Base-by-base conservation (phyloP, 768 basidiomycete species). In the Leccinum longicurvipes region DNA sequence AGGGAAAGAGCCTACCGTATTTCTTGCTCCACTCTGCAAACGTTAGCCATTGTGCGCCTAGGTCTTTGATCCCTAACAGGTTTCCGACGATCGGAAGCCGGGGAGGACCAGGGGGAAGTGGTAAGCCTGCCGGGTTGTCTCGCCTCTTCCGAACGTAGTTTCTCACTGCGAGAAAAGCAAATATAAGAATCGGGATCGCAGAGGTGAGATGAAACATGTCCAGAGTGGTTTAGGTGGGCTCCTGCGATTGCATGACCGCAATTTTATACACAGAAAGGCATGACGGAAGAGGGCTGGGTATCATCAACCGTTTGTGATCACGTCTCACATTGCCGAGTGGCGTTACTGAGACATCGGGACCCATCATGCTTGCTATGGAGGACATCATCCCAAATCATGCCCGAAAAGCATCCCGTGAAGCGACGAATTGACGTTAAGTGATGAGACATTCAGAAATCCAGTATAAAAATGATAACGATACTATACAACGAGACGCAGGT, bases 41-140 rank as follows among this genome's bases (percentile, higher is more conserved):
- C 6, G 72, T 76, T 12, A 74, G 41, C 76, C 76, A 79, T 31
- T 60, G 67, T 0, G 57, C 58, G 12, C 76, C 74, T 32, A 76
- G 69, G 29, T 64, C 62, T 39, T 71, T 69, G 71, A 79, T 75
- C 49, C 76, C 75, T 6, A 77, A 60, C 6, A 79, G 54, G 55
- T 79, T 79, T 34, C 75, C 79, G 19, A 80, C 58, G n/a, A 79
- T 44, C 28, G 78, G 77, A n/a, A 74, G 61, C 31, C 68, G 67
- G 32, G 62, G 69, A 7, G 78, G 76, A 12, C 78, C 78, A 19
- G 77, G 78, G n/a, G 78, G 78, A 12, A 76, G 46, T 7, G 63
- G 64, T 3, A 67, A 51, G 7, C 65, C 58, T 23, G 51, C 29
- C 15, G 67, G 60, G 12, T 69, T 64, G 24, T 52, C 53, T 29